Base-by-base conservation (phyloP, 2,329 filamentous ascomycete genomes). In the Tympanopsis confertula region DNA sequence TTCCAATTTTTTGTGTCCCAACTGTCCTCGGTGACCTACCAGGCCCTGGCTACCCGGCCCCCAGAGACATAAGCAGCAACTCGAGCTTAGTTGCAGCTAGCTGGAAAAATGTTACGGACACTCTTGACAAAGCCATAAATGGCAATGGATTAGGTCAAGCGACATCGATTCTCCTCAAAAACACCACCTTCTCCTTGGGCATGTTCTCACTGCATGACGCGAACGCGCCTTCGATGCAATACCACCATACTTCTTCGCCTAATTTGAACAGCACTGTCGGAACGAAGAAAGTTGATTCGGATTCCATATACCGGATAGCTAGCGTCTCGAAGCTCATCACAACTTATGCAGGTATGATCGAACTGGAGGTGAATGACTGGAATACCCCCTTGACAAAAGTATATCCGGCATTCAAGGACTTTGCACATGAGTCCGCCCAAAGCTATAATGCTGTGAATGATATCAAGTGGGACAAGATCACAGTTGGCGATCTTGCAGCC, bases 261-360 rank as follows among this genome's bases (percentile, higher is more conserved):
- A 28, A 10, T n/a, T n/a, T 10, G 24, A 28, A 28, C n/a, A n/a
- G 10, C 24, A 10, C 24, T 10, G n/a, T 10, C n/a, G 24, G 24
- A 10, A 28, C 24, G 10, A 28, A 28, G n/a, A 47, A 46, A 2
- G 51, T 68, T 3, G 52, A 60, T 20, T 51, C 52, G 5, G 49
- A 67, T 39, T 63, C 57, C 0, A 53, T 66, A 2, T 66, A 63
- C 43, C 57, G 63, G 5, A 50, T 65, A 13, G 61, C 55, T 1
- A 66, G 62, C 35, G 38, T 61, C 19, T 63, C 61, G 1, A 67
- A 66, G 41, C 39, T 64, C 15, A 59, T 58, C 44, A 63, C 62
- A 0, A 53, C 61, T n/a, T 52, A 59, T 17, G 33, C 56, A 0
- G 50, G 58, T 10, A 42, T 63, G 14, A 47, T 57, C 12, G 51